Percentiles rank a stretch among this genome's conserved stretches.
Conservation (phyloP, 805 yeast species). For the Suhomyces faveliae region DNA sequence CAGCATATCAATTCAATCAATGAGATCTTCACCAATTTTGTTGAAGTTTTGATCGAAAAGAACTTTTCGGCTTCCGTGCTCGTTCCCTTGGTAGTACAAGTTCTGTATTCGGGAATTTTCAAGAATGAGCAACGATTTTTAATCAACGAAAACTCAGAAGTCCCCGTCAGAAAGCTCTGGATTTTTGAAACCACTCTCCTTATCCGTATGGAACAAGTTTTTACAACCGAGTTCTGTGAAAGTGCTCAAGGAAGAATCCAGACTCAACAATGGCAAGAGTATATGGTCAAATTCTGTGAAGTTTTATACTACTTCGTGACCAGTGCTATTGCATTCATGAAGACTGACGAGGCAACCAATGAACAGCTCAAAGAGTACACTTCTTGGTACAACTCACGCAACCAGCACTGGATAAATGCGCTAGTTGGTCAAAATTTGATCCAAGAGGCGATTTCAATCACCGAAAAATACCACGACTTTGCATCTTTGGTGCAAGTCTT, state of each 20-base stretch:
- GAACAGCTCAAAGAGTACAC: slow-evolving; percentile 27
- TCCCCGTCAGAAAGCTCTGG: slow-evolving; percentile 44
- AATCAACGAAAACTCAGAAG: slow-evolving; percentile 22
- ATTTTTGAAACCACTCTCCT: slow-evolving; percentile 43
- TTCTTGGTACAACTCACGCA: slow-evolving; percentile 33
- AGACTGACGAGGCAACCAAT: slow-evolving; percentile 19
- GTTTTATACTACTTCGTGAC: slow-evolving; percentile 36
- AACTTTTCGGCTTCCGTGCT: slow-evolving; percentile 17
- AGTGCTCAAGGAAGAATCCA: slow-evolving; percentile 12
- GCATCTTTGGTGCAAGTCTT: slow-evolving; percentile 56
- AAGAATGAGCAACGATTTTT: slow-evolving; percentile 41
- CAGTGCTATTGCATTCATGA: slow-evolving; percentile 36
- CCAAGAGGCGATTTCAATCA: slow-evolving; percentile 55
- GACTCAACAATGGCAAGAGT: slow-evolving; percentile 15
- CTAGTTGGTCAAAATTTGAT: slow-evolving; percentile 51
- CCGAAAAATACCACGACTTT: slow-evolving; percentile 67
- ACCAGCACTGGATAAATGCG: slow-evolving; percentile 56
- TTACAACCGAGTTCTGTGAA: slow-evolving; percentile 21
- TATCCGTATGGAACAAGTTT: slow-evolving; percentile 40
- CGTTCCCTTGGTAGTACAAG: slow-evolving; percentile 22
- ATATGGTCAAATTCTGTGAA: slow-evolving; percentile 26
- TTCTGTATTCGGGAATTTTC: slow-evolving; percentile 33
- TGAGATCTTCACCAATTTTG: slow-evolving; percentile 26
- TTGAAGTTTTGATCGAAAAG: slow-evolving; percentile 18
- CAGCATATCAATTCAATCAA: slow-evolving; percentile 24